Evolutionary conservation across 2,329 filamentous ascomycete species (phyloP).

Genomic region (Fusarium temperatum): DNA sequence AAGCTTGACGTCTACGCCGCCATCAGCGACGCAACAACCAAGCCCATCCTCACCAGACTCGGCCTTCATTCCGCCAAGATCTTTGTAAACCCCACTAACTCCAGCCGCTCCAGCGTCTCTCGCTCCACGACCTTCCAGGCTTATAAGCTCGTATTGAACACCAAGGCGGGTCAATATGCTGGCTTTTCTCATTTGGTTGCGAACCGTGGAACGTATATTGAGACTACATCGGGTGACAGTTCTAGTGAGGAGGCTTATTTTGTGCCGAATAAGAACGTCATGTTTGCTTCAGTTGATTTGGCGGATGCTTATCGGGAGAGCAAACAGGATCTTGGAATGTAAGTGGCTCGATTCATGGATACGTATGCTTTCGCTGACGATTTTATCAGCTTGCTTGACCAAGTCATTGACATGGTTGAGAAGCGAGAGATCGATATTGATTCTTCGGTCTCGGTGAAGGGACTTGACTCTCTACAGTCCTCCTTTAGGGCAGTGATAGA

Average conservation of each 20-base stretch:
- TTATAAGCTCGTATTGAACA: slow-evolving; percentile 32
- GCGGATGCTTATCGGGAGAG: slow-evolving; percentile 29
- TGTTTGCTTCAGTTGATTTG: slow-evolving; percentile 37
- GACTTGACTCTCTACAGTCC: slow-evolving; percentile 14
- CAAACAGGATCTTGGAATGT: slow-evolving; percentile 28
- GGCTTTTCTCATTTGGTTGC: slow-evolving; percentile 29
- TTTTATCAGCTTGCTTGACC: slow-evolving; percentile 12
- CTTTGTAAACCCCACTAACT: not conserved
- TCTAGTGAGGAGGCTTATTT: not conserved
- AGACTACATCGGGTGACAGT: slow-evolving; percentile 18
- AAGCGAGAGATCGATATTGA: slow-evolving; percentile 5
- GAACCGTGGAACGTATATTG: slow-evolving; percentile 30
- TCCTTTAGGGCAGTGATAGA: slow-evolving; percentile 16
- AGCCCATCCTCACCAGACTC: slow-evolving; percentile 22
- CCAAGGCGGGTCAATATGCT: slow-evolving; percentile 24
- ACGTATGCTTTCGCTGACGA: not conserved
- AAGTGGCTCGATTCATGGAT: not conserved
- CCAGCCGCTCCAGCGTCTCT: slow-evolving; percentile 6
- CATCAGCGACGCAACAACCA: slow-evolving; percentile 7
- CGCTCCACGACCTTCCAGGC: slow-evolving; percentile 9
- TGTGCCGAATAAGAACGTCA: slow-evolving; percentile 32
- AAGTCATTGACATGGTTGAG: slow-evolving; percentile 19
- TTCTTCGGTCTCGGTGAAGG: slow-evolving; percentile 5
- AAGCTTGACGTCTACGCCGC: slow-evolving; percentile 33
- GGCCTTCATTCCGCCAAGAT: slow-evolving; percentile 28